These are phyloP conservation scores for Triticum dicoccoides DNA, from an alignment of 176 grass and related monocot genomes.

Conservation along the genomic window DNA sequence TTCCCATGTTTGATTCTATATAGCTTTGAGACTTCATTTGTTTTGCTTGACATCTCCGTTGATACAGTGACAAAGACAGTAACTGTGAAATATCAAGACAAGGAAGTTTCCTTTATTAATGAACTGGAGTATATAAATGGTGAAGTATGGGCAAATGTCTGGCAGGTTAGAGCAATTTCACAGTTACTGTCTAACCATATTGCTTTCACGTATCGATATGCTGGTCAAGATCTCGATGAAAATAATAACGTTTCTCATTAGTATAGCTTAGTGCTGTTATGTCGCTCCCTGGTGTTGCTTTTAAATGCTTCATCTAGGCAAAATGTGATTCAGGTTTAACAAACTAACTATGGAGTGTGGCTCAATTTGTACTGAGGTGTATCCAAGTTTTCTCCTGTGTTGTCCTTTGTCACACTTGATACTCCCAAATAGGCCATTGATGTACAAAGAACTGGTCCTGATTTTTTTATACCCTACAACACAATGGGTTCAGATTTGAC, in stretches of 20 bases:
- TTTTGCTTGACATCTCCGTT: conserved; percentile 22
- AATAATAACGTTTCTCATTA: background rate
- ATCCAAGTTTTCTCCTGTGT: background rate
- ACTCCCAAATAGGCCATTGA: background rate
- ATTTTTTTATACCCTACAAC: background rate
- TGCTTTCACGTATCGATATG: background rate
- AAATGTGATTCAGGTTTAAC: background rate
- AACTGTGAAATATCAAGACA: conserved; percentile 74
- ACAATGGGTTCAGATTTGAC: background rate
- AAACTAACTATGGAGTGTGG: background rate
- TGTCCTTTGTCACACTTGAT: background rate
- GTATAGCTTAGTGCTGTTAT: too few relatives aligned
- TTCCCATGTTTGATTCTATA: background rate
- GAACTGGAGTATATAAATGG: conserved; percentile 95
- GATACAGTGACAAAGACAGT: conserved; percentile 67
- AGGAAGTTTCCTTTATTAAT: conserved; percentile 68
- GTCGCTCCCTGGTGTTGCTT: too few relatives aligned
- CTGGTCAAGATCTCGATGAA: background rate
- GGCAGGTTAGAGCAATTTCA: conserved; percentile 57
- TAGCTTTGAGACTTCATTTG: background rate
- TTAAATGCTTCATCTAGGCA: background rate
- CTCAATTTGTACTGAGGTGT: background rate
- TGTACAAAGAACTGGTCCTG: background rate
- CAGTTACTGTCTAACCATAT: too few relatives aligned
- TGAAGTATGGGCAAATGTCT: conserved; percentile 98